phyloP scores from a whole-genome alignment of 2,329 filamentous ascomycete genomes.

The Neoscytalidium dimidiatum region DNA sequence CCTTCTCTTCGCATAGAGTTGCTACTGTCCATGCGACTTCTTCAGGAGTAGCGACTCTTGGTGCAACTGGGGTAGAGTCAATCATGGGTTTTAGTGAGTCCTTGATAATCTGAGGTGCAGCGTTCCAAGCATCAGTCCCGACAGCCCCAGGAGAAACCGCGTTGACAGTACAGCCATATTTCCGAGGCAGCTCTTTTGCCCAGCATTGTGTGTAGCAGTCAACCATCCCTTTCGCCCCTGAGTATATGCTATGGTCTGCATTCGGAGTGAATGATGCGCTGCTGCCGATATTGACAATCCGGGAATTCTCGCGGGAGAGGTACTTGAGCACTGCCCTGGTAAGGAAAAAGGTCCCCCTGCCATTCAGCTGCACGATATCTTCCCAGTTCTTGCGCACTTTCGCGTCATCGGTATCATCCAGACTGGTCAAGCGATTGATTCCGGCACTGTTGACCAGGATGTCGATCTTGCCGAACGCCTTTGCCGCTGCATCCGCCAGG shows the following conservation, averaged over 20 bases:
- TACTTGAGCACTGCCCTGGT: neutral
- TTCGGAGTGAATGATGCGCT: neutral
- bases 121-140: neutral
- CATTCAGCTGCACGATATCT: neutral
- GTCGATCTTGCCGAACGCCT: neutral
- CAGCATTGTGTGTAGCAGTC: neutral
- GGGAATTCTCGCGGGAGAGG: neutral
- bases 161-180: neutral
- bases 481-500: neutral
- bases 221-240: neutral
- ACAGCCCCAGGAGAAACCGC: neutral
- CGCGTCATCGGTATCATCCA: neutral
- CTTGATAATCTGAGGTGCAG: neutral
- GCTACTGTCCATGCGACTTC: neutral
- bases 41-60: neutral
- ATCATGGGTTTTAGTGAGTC: neutral
- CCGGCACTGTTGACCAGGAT: neutral
- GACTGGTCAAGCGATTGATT: neutral
- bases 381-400: neutral
- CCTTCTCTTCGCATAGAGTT: neutral
- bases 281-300: neutral
- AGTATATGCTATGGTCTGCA: neutral
- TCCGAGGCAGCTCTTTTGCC: neutral
- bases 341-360: neutral
- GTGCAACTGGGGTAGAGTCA: neutral